phyloP scores from a whole-genome alignment of 495 filamentous ascomycete species.

The Copromyces sp. region DNA sequence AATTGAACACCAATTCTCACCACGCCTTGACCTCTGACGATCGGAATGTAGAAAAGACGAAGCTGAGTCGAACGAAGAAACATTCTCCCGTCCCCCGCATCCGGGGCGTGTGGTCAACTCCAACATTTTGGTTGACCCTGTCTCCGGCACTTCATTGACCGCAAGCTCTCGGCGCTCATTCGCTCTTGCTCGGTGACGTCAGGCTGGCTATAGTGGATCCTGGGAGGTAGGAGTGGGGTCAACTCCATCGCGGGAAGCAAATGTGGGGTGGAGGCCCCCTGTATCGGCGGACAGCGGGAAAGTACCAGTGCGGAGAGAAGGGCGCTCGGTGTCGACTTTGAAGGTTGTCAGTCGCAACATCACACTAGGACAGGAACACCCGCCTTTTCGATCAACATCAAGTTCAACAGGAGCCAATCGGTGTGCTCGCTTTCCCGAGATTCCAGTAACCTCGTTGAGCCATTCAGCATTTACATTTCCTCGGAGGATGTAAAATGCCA shows the following conservation, averaged over 20 bases:
- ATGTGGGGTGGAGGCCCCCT: background rate
- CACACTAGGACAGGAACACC: background rate
- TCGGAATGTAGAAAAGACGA: background rate
- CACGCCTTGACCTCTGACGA: background rate
- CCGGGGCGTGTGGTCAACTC: background rate
- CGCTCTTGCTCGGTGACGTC: constrained; percentile 12
- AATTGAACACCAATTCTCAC: background rate
- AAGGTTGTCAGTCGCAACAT: background rate
- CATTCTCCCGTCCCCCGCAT: constrained; percentile 7
- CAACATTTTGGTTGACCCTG: background rate
- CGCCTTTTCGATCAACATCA: background rate
- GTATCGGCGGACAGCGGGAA: background rate
- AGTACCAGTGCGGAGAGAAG: background rate
- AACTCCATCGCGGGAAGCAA: background rate
- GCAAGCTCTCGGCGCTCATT: constrained; percentile 1
- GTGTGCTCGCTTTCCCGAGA: background rate
- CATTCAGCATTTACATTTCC: background rate
- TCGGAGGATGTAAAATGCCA: background rate
- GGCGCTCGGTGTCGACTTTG: background rate
- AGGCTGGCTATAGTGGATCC: background rate
- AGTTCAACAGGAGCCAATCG: background rate
- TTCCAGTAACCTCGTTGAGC: background rate
- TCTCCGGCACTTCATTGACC: constrained; percentile 8
- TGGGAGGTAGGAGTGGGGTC: background rate
- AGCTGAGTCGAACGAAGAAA: background rate